A percentile compares a stretch with the other conserved stretches of the same genome.
Evolutionary conservation across 257 asterid genomes (phyloP).

Genomic region (Linderniella brevidens): DNA sequence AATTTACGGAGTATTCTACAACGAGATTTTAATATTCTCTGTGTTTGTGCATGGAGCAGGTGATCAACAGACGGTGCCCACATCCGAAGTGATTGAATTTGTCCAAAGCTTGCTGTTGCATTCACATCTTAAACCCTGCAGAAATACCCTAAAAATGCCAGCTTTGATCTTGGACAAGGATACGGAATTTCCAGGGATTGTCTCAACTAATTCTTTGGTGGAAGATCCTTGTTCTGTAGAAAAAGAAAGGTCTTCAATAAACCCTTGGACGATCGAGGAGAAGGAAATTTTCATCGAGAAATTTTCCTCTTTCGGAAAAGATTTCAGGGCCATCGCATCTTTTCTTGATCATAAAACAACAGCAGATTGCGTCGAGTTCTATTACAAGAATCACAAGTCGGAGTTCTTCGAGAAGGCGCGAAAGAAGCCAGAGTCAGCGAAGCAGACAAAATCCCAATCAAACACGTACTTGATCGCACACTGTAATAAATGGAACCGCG

Average conservation of each 20-base stretch:
- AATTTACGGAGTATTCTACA: too few species aligned
- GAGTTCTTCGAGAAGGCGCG: slow-evolving; percentile 57
- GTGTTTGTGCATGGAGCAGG: slow-evolving; percentile 37
- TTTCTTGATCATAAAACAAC: slow-evolving; percentile 56
- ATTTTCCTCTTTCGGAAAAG: slow-evolving; percentile 57
- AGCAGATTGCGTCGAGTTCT: slow-evolving; percentile 92
- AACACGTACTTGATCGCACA: slow-evolving; percentile 56
- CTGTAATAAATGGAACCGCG: slow-evolving; percentile 72
- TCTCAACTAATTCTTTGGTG: slow-evolving; percentile 63
- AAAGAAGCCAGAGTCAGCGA: slow-evolving; percentile 34
- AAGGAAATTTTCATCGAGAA: slow-evolving; percentile 64
- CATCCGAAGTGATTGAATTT: slow-evolving; percentile 35
- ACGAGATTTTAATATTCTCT: too few species aligned
- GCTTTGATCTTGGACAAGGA: slow-evolving; percentile 62
- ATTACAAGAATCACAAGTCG: slow-evolving; percentile 89
- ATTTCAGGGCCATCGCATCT: slow-evolving; percentile 67
- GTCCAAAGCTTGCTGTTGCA: slow-evolving; percentile 42
- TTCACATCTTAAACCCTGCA: slow-evolving; percentile 37
- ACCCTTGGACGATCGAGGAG: slow-evolving; percentile 72
- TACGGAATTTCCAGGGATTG: slow-evolving; percentile 36
- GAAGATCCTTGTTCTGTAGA: slow-evolving; percentile 78
- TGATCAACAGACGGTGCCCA: slow-evolving; percentile 28
- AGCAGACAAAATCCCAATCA: slow-evolving; percentile 42
- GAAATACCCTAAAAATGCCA: slow-evolving; percentile 68
- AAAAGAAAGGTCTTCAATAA: slow-evolving; percentile 54